Evolutionary conservation across 1,284 basidiomycete genomes (phyloP).

Genomic region (Anthracocystis walkeri): DNA sequence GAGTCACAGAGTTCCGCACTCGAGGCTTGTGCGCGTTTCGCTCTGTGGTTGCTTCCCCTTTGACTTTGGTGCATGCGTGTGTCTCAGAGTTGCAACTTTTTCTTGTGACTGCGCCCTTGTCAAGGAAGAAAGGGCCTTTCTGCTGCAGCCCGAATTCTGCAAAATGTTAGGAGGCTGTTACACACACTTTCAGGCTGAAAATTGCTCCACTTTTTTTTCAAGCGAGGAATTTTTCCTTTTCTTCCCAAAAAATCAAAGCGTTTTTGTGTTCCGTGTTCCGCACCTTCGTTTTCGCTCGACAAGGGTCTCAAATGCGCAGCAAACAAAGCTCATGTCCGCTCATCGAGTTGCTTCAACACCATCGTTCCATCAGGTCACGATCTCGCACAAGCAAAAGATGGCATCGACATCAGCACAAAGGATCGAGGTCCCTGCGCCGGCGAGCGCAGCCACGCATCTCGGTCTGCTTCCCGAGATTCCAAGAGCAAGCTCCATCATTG

Average conservation of each 20-base stretch:
- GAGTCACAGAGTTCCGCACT: not conserved
- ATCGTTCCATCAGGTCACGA: not conserved
- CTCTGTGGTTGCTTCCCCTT: no score
- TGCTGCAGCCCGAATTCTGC: not conserved
- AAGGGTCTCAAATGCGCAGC: not conserved
- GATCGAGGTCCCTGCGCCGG: slow-evolving; percentile 8
- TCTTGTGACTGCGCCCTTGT: not conserved
- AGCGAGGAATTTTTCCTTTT: slow-evolving; percentile 1
- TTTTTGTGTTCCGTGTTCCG: slow-evolving; percentile 16
- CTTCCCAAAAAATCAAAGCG: slow-evolving; percentile 1
- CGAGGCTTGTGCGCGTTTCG: slow-evolving; percentile 8
- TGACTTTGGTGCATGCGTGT: not conserved
- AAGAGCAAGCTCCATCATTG: slow-evolving; percentile 66
- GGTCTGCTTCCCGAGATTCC: slow-evolving; percentile 56
- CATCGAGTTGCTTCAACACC: not conserved
- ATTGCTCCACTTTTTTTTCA: slow-evolving; percentile 15
- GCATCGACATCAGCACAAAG: slow-evolving; percentile 16
- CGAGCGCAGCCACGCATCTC: slow-evolving; percentile 30
- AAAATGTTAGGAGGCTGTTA: not conserved
- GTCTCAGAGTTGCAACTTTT: slow-evolving; percentile 3
- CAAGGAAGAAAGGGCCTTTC: not conserved
- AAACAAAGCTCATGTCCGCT: not conserved
- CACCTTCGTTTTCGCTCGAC: not conserved
- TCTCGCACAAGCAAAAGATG: slow-evolving; percentile 13
- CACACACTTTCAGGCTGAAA: not conserved